Evolutionary conservation across 345 rosid species (phyloP).

Genomic region (Aquilaria sinensis): DNA sequence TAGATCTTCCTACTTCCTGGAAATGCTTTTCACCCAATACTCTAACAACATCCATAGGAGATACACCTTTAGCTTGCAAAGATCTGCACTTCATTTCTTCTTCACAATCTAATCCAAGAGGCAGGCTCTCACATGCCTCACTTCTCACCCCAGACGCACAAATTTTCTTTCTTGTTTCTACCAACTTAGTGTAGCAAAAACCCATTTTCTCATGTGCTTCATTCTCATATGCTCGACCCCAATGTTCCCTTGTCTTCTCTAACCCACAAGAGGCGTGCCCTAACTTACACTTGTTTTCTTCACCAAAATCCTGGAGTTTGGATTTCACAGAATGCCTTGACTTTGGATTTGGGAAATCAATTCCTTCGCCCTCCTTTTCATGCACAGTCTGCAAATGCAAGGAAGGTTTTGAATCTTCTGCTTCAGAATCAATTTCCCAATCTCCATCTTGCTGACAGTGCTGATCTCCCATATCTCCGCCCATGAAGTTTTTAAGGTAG

Average conservation of each 20-base stretch:
- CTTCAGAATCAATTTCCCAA: conserved; percentile 11
- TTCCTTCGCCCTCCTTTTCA: conserved; percentile 23
- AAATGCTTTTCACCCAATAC: conserved; percentile 63
- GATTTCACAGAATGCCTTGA: conserved; percentile 12
- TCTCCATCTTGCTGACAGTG: conserved; percentile 15
- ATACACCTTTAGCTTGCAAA: conserved; percentile 9
- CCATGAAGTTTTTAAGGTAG: conserved; percentile 23
- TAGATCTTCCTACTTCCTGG: conserved; percentile 62
- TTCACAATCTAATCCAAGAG: conserved; percentile 20
- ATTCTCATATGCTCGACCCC: conserved; percentile 24
- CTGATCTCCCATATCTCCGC: conserved; percentile 26
- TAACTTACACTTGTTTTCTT: conserved; percentile 17
- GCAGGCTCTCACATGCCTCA: conserved; percentile 24
- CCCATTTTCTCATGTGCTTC: conserved; percentile 16
- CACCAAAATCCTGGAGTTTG: conserved; percentile 5
- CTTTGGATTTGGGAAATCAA: conserved; percentile 11
- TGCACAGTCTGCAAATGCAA: conserved; percentile 27
- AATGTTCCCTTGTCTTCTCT: conserved; percentile 18
- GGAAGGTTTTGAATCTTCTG: conserved; percentile 27
- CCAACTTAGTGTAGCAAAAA: conserved; percentile 13
- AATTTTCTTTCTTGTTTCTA: conserved; percentile 21
- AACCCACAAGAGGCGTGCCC: conserved; percentile 17
- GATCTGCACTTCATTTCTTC: conserved; percentile 14
- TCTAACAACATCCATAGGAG: conserved; percentile 56
- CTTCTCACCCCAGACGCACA: conserved; percentile 27